phyloP scores from a whole-genome alignment of 805 yeast genomes.

The Saccharomyces kudriavzevii region DNA sequence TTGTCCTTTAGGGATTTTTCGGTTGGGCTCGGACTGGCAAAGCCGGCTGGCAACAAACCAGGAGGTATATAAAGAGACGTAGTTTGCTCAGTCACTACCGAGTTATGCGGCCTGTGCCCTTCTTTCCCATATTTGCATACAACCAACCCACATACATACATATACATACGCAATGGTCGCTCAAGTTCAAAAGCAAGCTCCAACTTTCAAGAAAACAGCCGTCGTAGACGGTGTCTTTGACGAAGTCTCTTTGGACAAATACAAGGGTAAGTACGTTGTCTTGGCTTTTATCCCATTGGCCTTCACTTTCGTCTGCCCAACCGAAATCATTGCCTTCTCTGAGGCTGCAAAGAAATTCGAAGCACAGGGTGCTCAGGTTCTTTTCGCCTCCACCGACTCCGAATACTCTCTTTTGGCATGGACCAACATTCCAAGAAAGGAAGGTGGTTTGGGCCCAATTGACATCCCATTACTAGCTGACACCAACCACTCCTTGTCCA shows the following conservation, averaged over 20 bases:
- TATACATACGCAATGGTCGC: slow-evolving; percentile 60
- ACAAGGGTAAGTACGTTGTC: slow-evolving; percentile 96
- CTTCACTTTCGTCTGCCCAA: slow-evolving; percentile 98
- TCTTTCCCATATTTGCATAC: not conserved
- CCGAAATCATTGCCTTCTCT: slow-evolving; percentile 97
- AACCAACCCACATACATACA: slow-evolving; percentile 1
- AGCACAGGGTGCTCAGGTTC: slow-evolving; percentile 77
- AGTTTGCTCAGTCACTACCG: not conserved
- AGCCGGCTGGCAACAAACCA: not conserved
- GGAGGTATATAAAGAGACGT: not conserved
- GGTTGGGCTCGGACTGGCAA: not conserved
- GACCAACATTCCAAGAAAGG: slow-evolving; percentile 94
- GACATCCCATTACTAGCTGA: slow-evolving; percentile 93
- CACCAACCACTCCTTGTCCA: slow-evolving; percentile 90
- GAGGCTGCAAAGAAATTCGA: slow-evolving; percentile 87
- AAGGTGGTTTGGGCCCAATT: slow-evolving; percentile 96
- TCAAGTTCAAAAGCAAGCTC: slow-evolving; percentile 91
- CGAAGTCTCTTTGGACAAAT: slow-evolving; percentile 88
- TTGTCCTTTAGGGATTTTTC: not conserved
- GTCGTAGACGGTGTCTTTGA: slow-evolving; percentile 94
- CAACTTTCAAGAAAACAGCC: slow-evolving; percentile 92
- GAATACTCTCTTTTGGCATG: slow-evolving; percentile 96
- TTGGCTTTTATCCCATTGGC: slow-evolving; percentile 97
- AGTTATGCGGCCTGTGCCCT: not conserved
- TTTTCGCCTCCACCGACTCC: slow-evolving; percentile 97